phyloP scores from a whole-genome alignment of 352 stramenopile species.

The Phytophthora foliorum region DNA sequence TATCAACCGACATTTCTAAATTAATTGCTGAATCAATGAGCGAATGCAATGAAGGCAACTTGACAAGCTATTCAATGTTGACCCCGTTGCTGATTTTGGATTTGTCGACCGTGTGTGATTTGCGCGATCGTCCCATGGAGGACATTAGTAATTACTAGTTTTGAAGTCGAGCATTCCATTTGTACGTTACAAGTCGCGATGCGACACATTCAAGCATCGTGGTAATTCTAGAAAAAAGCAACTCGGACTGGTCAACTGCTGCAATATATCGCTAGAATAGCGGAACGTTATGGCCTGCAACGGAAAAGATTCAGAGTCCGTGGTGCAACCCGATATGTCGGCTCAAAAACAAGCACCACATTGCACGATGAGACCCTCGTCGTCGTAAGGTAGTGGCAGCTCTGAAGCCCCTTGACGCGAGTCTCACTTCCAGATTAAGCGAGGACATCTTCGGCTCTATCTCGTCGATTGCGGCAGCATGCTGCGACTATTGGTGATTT shows the following conservation, averaged over 20 bases:
- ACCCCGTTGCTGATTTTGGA: no score
- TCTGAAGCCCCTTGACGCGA: not conserved
- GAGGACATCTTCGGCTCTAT: no score
- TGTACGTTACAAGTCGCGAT: slow-evolving; percentile 8
- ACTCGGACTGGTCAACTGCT: no score
- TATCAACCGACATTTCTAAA: no score
- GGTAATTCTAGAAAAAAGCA: slow-evolving; percentile 5
- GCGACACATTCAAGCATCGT: not conserved
- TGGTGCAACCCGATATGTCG: not conserved
- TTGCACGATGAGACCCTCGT: not conserved
- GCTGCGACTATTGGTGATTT: not conserved
- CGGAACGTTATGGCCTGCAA: no score
- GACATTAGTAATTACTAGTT: slow-evolving; percentile 10
- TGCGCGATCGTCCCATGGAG: not conserved
- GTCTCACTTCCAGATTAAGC: slow-evolving; percentile 12
- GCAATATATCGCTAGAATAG: not conserved
- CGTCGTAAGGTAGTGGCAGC: no score
- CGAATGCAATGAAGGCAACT: no score
- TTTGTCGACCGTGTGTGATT: not conserved
- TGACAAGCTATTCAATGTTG: no score
- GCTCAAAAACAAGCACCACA: slow-evolving; percentile 6
- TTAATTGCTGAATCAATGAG: no score
- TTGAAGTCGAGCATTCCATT: slow-evolving; percentile 2
- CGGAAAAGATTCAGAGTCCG: not conserved
- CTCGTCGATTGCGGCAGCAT: no score